Base-by-base conservation (phyloP, 78 protist species). In the Salpingoeca rosetta region DNA sequence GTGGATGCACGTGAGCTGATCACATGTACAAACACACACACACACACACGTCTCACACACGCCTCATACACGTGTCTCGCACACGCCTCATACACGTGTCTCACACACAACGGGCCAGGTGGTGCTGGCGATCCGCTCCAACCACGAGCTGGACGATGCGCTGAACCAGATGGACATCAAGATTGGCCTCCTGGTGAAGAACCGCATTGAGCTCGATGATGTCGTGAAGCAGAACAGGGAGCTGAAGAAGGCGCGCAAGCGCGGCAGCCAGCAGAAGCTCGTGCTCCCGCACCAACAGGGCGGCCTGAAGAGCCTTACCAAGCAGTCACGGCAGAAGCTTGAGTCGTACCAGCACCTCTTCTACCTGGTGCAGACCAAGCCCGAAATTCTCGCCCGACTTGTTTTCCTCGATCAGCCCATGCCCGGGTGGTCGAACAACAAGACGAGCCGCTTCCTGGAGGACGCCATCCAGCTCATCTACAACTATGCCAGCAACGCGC, bases 321-420 rank as follows among this genome's bases (percentile, higher is more conserved):
- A 56, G 75, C 85, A 87, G 56, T 0, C 24, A 7, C 84, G 85
- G 7, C 31, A 22, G 40, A 27, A 44, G 40, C 37, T 88, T 12
- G 86, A 40, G 44, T 0, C 0, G 36, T 90, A 90, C 82, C 86
- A 86, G 76, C 44, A 87, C 40, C 37, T 90, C 56, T 90, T 90
- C 81, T 89, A 90, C 85, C 82, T 90, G 26, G 39, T 90, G 35
- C 93, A 90, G 75, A 90, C 93, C 39, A 1, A 87, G 56, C 91
- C 93, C 26, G 38, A 87, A 36, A 90, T 90, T 82, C 75, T 90
- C n/a, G 89, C 93, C 44, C 82, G 37, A 57, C 75, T 84, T n/a
- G 28, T 90, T 31, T 90, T 43, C 39, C 35, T 73, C 26, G 65
- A 51, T 17, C 7, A 51, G 65, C 65, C 65, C 17, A 38, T 38